Evolutionary conservation across 176 grass and related monocot genomes (phyloP), one percentile per base, ranked within the genome.

Genomic region (Musa schizocarpa): DNA sequence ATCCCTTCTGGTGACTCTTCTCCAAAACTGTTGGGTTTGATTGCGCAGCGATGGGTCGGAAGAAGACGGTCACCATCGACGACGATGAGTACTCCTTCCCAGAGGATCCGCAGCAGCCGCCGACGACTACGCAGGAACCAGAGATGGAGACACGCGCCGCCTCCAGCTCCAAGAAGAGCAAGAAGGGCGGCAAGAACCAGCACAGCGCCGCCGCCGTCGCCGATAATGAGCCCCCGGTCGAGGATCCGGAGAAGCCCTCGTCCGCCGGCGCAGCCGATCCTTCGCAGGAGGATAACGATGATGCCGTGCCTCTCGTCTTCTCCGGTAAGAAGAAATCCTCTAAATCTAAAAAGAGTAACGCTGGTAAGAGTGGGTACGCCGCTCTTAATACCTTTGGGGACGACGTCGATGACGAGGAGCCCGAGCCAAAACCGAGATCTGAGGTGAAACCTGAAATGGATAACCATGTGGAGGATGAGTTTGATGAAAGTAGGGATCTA

Each of bases 261-360:
- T 43, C 48, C 78, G 13, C 75, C 71, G 0, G 67, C 72, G 9
- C 53, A 78, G 67, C 70, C 80, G 20, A 9, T 51, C 48, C 48
- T 23, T 58, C 3, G 25, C 83, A 81, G 10, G 87, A 62, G 0
- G 84, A 89, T 1, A 87, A 83, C 25, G 93, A 85, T 54, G 93
- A 92, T 66, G 79, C 83, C 22, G 66, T 87, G 62, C 77, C 87
- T 75, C 9, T 91, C 78, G 86, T 85, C 48, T 91, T 93, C 80
- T 78, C 90, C n/a, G 94, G 94, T 83, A 98, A 93, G 86, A 98
- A 98, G 78, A 98, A 98, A 71, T 72, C 84, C 43, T 89, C 89
- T 79, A 98, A 98, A 85, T 82, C 78, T 74, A 89, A 84, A 68
- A 87, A 80, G 49, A 75, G 71, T 52, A 58, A 19, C 19, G 56